These are phyloP conservation scores for Fagopyrum homotropicum DNA, from an alignment of 148 eudicot species.

Conservation along the genomic window DNA sequence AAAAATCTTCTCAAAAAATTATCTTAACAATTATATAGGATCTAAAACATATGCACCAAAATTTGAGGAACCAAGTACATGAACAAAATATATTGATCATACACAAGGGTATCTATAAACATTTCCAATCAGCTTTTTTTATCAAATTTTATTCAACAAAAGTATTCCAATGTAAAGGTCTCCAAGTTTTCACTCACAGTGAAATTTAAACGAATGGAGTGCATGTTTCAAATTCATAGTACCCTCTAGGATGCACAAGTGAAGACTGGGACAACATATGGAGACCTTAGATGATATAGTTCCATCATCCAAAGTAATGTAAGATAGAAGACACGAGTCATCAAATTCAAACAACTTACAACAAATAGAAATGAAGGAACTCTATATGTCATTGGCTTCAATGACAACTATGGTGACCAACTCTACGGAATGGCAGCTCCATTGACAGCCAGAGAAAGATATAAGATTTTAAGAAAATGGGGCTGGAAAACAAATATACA, in stretches of 20 bases:
- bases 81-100: not conserved
- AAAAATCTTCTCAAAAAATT: not conserved
- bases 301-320: not conserved
- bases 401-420: not conserved
- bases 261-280: not conserved
- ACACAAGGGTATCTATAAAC: not conserved
- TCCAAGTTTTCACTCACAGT: not conserved
- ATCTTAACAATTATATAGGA: not conserved
- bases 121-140: not conserved
- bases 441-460: not conserved
- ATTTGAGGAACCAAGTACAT: not conserved
- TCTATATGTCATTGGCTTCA: not conserved
- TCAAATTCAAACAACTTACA: not conserved
- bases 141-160: not conserved
- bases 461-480: not conserved
- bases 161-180: not conserved
- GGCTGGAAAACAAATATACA: not conserved
- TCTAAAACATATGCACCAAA: not conserved
- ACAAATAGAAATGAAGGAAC: not conserved
- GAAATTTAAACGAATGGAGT: not conserved
- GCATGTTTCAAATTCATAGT: not conserved
- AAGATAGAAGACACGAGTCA: not conserved
- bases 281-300: not conserved
- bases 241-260: not conserved
- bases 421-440: not conserved